Evolutionary conservation across 1,139 yeast genomes (phyloP), one percentile per base, ranked within the genome.

Genomic region (Casaregolazyma suthepensis): DNA sequence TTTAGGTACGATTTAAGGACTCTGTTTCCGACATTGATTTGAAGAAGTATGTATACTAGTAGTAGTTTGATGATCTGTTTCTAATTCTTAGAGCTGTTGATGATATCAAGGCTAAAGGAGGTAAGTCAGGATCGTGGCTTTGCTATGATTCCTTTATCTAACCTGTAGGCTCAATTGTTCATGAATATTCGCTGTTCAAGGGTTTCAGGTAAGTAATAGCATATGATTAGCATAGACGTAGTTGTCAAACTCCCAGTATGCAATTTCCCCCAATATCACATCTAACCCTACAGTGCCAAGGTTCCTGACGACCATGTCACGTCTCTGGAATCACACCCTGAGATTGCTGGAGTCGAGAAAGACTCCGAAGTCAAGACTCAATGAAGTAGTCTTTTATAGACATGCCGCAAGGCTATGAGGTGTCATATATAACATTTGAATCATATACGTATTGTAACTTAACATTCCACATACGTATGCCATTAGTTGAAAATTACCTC

Each of bases 301-400:
- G 58, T 68, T 29, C 72, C 72, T 26, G 61, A 62, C 23, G 65
- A 58, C 56, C 63, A 61, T 43, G 67, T 65, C 19, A 38, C 57
- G 18, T 49, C 59, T 45, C 52, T 68, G 29, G 56, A 60, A 45
- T 20, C 59, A 31, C 63, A 63, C 53, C 66, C 70, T 19, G 61
- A 59, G 40, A 57, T 66, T 48, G 69, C 59, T 12, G 63, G 57
- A n/a, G 59, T 65, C 40, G 71, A 67, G 59, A 63, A 60, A 51
- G 72, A 67, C 55, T 60, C 61, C 54, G 69, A 64, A 51, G 72
- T 68, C 43, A 54, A 55, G 31, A 65, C 56, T 29, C 63, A 61
- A 50, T 54, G 57, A 31, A 17, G 18, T 31, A 29, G 31, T 9
- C 31, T 7, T 26, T 10, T 23, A 20, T 15, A 48, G 38, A 31